A percentile compares a stretch with the other conserved stretches of the same genome.
These are phyloP conservation scores for Suillus americanus DNA, from an alignment of 768 basidiomycete genomes.

Conservation along the genomic window DNA sequence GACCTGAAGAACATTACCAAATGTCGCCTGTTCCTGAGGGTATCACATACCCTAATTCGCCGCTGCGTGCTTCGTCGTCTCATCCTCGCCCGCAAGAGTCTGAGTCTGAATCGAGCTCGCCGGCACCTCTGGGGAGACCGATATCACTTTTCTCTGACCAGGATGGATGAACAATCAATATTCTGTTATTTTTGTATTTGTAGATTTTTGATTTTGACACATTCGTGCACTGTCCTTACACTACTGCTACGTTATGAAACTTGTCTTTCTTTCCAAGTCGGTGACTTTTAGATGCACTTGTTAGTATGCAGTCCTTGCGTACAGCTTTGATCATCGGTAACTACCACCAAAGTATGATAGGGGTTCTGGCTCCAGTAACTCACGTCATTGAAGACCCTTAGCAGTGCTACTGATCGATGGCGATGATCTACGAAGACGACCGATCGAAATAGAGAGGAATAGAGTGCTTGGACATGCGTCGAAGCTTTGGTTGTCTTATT, in stretches of 20 bases:
- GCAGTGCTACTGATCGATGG: not conserved
- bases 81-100: constrained; percentile 16
- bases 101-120: constrained; percentile 22
- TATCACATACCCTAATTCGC: constrained; percentile 27
- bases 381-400: not conserved
- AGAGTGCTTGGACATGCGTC: not conserved
- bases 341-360: not conserved
- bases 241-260: not conserved
- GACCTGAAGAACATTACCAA: constrained; percentile 19
- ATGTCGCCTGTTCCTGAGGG: constrained; percentile 27
- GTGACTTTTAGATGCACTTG: not conserved
- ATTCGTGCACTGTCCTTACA: not conserved
- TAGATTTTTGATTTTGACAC: not conserved
- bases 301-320: not conserved
- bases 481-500: not conserved
- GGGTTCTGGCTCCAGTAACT: not conserved
- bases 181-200: not conserved
- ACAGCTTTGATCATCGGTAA: not conserved
- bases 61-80: constrained; percentile 24
- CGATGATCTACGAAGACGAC: not conserved
- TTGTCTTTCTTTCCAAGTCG: not conserved
- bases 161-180: not conserved
- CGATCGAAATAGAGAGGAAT: not conserved
- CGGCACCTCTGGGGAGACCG: constrained; percentile 28
- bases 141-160: constrained; percentile 27